phyloP scores from a whole-genome alignment of 2,329 filamentous ascomycete species.

The Penicillium sp. region DNA sequence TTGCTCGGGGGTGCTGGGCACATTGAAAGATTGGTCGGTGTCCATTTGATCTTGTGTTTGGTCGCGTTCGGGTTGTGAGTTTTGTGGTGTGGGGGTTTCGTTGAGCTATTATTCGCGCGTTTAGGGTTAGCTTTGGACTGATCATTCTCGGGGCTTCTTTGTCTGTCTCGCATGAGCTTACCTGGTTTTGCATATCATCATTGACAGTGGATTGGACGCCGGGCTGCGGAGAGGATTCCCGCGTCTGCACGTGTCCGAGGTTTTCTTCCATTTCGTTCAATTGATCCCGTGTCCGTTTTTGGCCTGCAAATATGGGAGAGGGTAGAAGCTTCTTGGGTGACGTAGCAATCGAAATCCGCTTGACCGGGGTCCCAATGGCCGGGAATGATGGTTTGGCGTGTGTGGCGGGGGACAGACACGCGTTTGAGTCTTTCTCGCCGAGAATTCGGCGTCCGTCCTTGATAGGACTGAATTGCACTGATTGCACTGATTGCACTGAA shows the following conservation, averaged over 20 bases:
- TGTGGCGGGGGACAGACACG: slow-evolving; percentile 36
- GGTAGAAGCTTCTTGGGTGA: slow-evolving; percentile 33
- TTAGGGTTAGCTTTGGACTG: not conserved
- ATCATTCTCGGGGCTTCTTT: not conserved
- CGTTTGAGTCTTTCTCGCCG: slow-evolving; percentile 43
- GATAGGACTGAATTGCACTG: slow-evolving; percentile 31
- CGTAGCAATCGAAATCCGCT: slow-evolving; percentile 26
- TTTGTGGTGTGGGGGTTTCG: slow-evolving; percentile 19
- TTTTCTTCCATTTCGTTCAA: slow-evolving; percentile 31
- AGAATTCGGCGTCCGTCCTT: slow-evolving; percentile 42
- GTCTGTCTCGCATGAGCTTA: slow-evolving; percentile 11
- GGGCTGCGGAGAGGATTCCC: slow-evolving; percentile 11
- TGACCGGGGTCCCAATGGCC: slow-evolving; percentile 26
- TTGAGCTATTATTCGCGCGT: slow-evolving; percentile 11
- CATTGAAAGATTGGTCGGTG: slow-evolving; percentile 8
- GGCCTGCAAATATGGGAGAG: slow-evolving; percentile 36
- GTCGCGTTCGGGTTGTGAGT: slow-evolving; percentile 19
- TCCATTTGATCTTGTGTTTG: slow-evolving; percentile 15
- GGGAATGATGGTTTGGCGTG: slow-evolving; percentile 21
- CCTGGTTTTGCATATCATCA: slow-evolving; percentile 17
- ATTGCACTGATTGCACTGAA: slow-evolving; percentile 12
- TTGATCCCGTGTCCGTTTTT: slow-evolving; percentile 43
- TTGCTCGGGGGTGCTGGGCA: slow-evolving; percentile 8
- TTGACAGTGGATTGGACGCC: slow-evolving; percentile 15
- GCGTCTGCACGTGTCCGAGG: slow-evolving; percentile 20